phyloP scores from a whole-genome alignment of 306 rosid genomes.

The Glycine soja region DNA sequence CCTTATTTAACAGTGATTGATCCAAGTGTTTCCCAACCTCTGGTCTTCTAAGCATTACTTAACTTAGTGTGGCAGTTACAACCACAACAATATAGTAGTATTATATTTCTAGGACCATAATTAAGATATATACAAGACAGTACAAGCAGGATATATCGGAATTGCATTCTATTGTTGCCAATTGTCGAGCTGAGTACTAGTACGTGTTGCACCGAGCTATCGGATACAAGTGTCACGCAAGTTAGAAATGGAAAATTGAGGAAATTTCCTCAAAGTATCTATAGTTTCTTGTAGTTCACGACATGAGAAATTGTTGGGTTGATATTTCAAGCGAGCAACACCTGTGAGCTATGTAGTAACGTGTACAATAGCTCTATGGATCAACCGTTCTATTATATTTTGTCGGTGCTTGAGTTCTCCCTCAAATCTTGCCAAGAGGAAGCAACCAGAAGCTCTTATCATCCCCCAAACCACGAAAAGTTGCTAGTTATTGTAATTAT shows the following conservation, averaged over 20 bases:
- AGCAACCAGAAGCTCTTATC: no score
- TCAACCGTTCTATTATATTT: not conserved
- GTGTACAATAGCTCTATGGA: not conserved
- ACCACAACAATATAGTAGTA: not conserved
- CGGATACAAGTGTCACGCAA: not conserved
- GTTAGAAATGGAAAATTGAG: not conserved
- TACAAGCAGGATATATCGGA: not conserved
- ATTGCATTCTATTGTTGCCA: not conserved
- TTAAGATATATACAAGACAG: no score
- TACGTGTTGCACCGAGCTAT: not conserved
- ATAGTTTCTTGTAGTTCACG: constrained; percentile 8
- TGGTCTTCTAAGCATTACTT: not conserved
- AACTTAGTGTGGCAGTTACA: not conserved
- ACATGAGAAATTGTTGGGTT: not conserved
- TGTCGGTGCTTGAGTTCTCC: constrained; percentile 6
- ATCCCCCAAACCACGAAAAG: no score
- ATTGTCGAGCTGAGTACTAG: not conserved
- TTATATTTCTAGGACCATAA: not conserved
- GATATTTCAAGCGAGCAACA: constrained; percentile 11
- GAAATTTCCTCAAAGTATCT: not conserved
- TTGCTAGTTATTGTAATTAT: not conserved
- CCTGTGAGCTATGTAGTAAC: constrained; percentile 14
- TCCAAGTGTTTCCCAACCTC: not conserved
- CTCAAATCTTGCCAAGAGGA: not conserved
- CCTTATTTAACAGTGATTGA: no score